phyloP scores from a whole-genome alignment of 2,329 filamentous ascomycete species.

The Juglanconis sp. region DNA sequence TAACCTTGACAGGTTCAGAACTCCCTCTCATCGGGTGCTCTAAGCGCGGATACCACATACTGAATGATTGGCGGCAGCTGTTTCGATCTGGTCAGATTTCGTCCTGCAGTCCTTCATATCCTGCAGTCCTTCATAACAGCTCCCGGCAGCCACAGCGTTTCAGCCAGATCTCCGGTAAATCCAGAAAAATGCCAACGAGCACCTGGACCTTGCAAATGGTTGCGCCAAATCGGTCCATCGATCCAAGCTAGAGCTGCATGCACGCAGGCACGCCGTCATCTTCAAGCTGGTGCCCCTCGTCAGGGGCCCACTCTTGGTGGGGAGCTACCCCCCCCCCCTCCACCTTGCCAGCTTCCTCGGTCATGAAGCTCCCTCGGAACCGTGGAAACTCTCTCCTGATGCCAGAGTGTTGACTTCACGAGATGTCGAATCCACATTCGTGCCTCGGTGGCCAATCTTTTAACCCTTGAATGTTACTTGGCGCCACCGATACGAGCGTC shows the following conservation, averaged over 20 bases:
- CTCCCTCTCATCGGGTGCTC: background rate
- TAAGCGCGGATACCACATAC: background rate
- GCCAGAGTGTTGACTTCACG: background rate
- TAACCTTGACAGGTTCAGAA: background rate
- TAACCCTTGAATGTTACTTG: background rate
- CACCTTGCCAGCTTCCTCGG: background rate
- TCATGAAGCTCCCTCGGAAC: background rate
- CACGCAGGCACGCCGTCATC: constrained; percentile 5
- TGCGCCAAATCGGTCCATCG: constrained; percentile 1
- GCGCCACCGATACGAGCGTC: background rate
- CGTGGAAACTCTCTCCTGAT: background rate
- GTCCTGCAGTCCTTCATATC: background rate
- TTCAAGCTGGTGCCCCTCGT: constrained; percentile 2
- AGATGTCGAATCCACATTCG: background rate
- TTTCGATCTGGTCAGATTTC: too few species aligned
- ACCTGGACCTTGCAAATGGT: background rate
- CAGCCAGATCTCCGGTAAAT: background rate
- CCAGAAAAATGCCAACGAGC: background rate
- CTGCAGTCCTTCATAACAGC: background rate
- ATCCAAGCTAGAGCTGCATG: constrained; percentile 2
- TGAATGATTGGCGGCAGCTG: background rate
- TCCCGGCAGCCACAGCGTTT: constrained; percentile 4
- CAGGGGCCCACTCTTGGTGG: constrained; percentile 12
- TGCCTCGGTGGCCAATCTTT: background rate
- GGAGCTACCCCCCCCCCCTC: constrained; percentile 16